These are phyloP conservation scores for Botrytis medusae DNA, from an alignment of 2,329 filamentous ascomycete genomes.

Conservation along the genomic window DNA sequence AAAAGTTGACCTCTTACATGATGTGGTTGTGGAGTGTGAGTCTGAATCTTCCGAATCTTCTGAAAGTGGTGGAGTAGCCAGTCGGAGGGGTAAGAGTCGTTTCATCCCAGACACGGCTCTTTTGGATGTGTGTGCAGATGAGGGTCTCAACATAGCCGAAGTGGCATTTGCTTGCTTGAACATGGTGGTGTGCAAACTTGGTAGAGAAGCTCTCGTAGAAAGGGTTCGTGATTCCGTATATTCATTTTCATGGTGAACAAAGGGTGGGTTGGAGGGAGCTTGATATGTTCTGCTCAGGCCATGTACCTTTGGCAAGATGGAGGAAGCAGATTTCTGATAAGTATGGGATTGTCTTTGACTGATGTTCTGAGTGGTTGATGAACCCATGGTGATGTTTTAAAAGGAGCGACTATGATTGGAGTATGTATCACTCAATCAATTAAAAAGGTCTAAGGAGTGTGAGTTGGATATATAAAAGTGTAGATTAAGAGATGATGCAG, in stretches of 20 bases:
- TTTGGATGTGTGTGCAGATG: constrained; percentile 20
- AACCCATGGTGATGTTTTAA: constrained; percentile 19
- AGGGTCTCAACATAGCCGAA: background rate
- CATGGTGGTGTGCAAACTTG: constrained; percentile 22
- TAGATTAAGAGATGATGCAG: constrained; percentile 3
- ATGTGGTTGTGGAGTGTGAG: constrained; percentile 9
- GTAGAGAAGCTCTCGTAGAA: constrained; percentile 20
- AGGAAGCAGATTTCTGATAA: constrained; percentile 6
- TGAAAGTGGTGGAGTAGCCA: constrained; percentile 27
- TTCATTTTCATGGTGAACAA: constrained; percentile 14
- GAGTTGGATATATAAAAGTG: background rate
- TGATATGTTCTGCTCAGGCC: constrained; percentile 25
- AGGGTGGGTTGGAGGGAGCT: constrained; percentile 17
- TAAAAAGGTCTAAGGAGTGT: background rate
- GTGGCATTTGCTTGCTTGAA: constrained; percentile 10
- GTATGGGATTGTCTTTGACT: constrained; percentile 22
- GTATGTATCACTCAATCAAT: constrained; percentile 5
- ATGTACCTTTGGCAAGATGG: constrained; percentile 21
- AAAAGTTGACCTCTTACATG: constrained; percentile 18
- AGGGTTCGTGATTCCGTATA: constrained; percentile 15
- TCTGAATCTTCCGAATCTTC: background rate
- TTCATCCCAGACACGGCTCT: constrained; percentile 36
- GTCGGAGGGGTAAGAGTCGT: constrained; percentile 31
- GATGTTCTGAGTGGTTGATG: background rate
- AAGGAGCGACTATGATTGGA: background rate